Percentiles rank a stretch among this genome's conserved stretches.
Conservation (phyloP, 2,329 filamentous ascomycete species). For the Podosphaera xanthii region DNA sequence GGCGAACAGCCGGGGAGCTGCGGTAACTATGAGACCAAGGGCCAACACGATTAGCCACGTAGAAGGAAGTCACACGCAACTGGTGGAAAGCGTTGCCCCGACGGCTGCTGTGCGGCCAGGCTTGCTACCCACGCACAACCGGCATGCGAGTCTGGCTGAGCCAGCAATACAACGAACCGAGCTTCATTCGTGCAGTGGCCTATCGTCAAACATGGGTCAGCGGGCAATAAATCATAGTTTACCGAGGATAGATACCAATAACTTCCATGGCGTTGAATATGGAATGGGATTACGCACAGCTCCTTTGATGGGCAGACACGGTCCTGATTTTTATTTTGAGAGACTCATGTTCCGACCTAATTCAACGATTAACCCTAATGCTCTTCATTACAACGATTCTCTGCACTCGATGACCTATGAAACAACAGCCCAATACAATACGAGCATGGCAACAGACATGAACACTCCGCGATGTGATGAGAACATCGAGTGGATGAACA, state of each 20-base stretch:
- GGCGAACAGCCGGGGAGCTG: conserved; percentile 30
- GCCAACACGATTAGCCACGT: conserved; percentile 95
- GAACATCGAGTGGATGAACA: conserved; percentile 63
- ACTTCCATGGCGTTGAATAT: conserved; percentile 40
- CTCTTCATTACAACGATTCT: conserved; percentile 65
- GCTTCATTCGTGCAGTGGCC: conserved; percentile 41
- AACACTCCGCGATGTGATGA: conserved; percentile 43
- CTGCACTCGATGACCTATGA: conserved; percentile 43
- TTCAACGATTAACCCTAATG: conserved; percentile 50
- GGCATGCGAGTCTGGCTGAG: conserved; percentile 53
- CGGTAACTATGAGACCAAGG: conserved; percentile 50
- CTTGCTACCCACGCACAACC: conserved; percentile 33
- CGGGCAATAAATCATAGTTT: conserved; percentile 45
- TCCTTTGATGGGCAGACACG: conserved; percentile 41
- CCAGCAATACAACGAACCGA: conserved; percentile 33
- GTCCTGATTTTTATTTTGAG: conserved; percentile 46
- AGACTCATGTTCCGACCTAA: conserved; percentile 43
- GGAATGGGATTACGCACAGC: conserved; percentile 55
- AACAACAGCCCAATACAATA: conserved; percentile 35
- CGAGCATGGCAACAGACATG: conserved; percentile 30
- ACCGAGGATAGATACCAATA: conserved; percentile 63
- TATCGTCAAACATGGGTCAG: conserved; percentile 45
- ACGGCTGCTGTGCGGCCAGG: conserved; percentile 21
- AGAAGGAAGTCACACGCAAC: conserved; percentile 51
- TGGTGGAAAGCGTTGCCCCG: conserved; percentile 37